Evolutionary conservation across 1,284 basidiomycete species (phyloP), one percentile per base, ranked within the genome.

Genomic region (Ustilago hordei): DNA sequence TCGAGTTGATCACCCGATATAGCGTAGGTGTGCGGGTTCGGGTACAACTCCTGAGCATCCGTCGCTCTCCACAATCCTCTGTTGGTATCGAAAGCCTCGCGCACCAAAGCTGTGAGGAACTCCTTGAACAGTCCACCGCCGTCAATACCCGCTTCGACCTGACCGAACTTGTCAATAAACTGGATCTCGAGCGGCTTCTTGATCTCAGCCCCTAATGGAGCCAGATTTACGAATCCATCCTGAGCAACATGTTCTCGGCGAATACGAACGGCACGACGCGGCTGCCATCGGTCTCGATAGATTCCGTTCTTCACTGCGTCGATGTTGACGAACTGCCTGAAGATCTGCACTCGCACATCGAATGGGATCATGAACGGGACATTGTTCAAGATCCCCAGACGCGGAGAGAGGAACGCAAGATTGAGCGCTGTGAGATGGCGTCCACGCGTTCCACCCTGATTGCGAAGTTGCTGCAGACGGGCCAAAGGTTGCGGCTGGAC

Each of bases 71-170:
- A 99, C 13, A 99, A 88, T 2, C 97, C 97, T 17, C 95, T 91
- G 83, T 98, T 91, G 0, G 93, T 93, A 82, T 99, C 95, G 77
- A 99, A 98, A 0, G 93, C 95, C 86, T 98, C 95, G 82, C 93
- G 95, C 61, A 86, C 88, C 72, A 81, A 88, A 84, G 87, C 87
- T 1, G 95, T 98, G 81, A 99, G 90, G 83, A 99, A 97, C 87
- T 98, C 97, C 85, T 99, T 99, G 89, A 98, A 98, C 8, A 99
- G 91, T 0, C 97, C 96, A 3, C 97, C 95, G 1, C 96, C 96
- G 81, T 99, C 95, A 38, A 96, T 95, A 0, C 95, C 94, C 35
- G 92, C 92, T 91, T 95, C 94, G 78, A 90, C 90, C 68, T 92
- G 88, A 11, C 93, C 95, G 75, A 91, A 96, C 87, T 95, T 91